Base-by-base conservation (phyloP, 495 filamentous ascomycete species). In the Daldinia bambusicola region DNA sequence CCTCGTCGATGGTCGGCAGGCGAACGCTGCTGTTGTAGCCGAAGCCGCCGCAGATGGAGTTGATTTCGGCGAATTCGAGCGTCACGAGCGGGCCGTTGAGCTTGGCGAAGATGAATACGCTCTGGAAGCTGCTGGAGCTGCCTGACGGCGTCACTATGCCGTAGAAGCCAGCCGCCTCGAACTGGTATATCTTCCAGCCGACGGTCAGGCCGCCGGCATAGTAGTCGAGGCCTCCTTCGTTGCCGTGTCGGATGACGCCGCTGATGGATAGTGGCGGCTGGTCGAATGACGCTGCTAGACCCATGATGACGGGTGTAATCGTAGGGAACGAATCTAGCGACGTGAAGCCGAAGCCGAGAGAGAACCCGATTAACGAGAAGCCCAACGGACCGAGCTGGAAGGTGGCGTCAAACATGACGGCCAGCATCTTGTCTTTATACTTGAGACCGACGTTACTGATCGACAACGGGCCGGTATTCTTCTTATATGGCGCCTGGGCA, bases 81-180 rank as follows among this genome's bases (percentile, higher is more conserved):
- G 69, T 71, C 2, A 82, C 50, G n/a, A 86, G 71, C 0, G 84
- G 84, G 2, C 85, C 85, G 9, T 82, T 72, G 0, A 87, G 71
- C 6, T 62, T 67, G 2, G 67, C 79, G 67, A 81, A 84, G 7
- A 84, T 61, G 61, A 83, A 84, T 2, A 79, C 66, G 1, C 78
- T 75, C 16, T 63, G 80, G 72, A 78, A 83, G n/a, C 16, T 30
- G 20, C 12, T 13, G 9, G 43, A 48, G 20, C 16, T 48, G 4
- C 43, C 43, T 14, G 66, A 26, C 30, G 43, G 57, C 2, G 59
- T 65, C 9, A 61, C 34, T 8, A 30, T 38, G 43, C 37, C 58
- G 50, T 83, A 84, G 56, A 75, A 76, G 2, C 83, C 83, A 0
- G 72, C 78, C 0, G 82, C 84, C 41, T 79, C 16, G 55, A 85